These are phyloP conservation scores for Macrolepiota albuminosa DNA, from an alignment of 768 basidiomycete genomes.

Conservation along the genomic window DNA sequence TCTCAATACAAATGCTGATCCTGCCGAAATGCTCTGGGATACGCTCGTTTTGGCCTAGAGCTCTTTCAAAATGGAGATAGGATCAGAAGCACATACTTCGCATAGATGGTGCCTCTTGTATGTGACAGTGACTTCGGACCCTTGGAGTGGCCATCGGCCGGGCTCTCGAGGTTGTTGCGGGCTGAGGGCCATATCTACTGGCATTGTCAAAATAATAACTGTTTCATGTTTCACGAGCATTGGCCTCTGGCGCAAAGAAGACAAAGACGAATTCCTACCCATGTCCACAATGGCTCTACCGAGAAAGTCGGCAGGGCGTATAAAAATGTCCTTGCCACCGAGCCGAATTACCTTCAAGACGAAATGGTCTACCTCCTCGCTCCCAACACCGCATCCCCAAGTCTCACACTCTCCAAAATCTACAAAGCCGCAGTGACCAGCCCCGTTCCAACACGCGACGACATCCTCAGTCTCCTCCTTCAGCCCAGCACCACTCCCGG, in stretches of 20 bases:
- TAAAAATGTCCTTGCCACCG: not conserved
- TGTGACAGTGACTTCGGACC: not conserved
- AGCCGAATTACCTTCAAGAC: not conserved
- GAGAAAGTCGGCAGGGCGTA: not conserved
- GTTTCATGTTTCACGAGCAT: not conserved
- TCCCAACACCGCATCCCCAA: not conserved
- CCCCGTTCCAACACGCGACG: conserved; percentile 1
- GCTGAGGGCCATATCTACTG: not conserved
- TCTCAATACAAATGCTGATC: not conserved
- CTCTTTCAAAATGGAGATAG: not conserved
- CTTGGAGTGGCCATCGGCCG: not conserved
- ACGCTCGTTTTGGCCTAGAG: not conserved
- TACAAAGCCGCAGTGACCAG: conserved; percentile 2
- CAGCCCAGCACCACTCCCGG: not conserved
- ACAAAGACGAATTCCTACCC: not conserved
- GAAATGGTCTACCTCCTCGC: not conserved
- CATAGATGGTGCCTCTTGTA: not conserved
- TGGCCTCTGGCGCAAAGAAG: conserved; percentile 1
- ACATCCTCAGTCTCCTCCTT: conserved; percentile 8
- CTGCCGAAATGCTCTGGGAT: not conserved
- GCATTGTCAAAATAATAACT: not conserved
- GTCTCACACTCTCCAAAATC: not conserved
- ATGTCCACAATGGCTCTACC: not conserved
- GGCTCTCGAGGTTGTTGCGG: too few relatives aligned
- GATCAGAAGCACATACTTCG: not conserved